Conservation (phyloP, 2,329 filamentous ascomycete genomes). For the Juglanconis oblonga region DNA sequence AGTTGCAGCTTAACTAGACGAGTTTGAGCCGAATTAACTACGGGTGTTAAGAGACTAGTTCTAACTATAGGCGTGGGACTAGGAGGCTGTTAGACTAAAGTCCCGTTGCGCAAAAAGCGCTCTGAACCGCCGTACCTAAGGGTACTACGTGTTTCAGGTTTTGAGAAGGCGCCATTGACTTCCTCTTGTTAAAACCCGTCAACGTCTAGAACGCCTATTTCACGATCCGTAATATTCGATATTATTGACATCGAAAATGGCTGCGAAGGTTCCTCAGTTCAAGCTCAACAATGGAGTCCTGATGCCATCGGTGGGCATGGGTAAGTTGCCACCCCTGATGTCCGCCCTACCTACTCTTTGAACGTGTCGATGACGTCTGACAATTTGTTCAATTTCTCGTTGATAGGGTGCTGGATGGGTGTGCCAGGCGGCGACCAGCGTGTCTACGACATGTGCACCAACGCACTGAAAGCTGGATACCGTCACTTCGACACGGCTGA, state of each 20-base stretch:
- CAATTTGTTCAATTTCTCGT: not conserved
- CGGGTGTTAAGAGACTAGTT: no score
- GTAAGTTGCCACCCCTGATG: not conserved
- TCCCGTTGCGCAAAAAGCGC: no score
- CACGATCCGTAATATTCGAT: not conserved
- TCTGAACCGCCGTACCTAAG: no score
- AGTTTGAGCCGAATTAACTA: no score
- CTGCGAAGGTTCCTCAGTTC: slow-evolving; percentile 9
- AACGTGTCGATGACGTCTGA: not conserved
- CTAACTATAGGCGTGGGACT: no score
- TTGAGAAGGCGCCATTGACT: no score
- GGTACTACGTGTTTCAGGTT: no score
- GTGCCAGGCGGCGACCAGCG: slow-evolving; percentile 1
- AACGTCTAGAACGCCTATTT: no score
- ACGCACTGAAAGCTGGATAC: slow-evolving; percentile 29
- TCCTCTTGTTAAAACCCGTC: no score
- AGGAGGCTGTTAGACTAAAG: no score
- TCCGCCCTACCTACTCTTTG: not conserved
- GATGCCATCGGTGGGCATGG: slow-evolving; percentile 16
- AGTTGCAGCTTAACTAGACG: no score
- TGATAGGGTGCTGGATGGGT: slow-evolving; percentile 16
- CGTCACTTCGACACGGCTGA: slow-evolving; percentile 30
- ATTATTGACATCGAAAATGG: not conserved
- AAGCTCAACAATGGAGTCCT: slow-evolving; percentile 13
- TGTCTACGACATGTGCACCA: slow-evolving; percentile 21